These are phyloP conservation scores for Solanum pimpinellifolium DNA, from an alignment of 257 asterid genomes.

Conservation along the genomic window DNA sequence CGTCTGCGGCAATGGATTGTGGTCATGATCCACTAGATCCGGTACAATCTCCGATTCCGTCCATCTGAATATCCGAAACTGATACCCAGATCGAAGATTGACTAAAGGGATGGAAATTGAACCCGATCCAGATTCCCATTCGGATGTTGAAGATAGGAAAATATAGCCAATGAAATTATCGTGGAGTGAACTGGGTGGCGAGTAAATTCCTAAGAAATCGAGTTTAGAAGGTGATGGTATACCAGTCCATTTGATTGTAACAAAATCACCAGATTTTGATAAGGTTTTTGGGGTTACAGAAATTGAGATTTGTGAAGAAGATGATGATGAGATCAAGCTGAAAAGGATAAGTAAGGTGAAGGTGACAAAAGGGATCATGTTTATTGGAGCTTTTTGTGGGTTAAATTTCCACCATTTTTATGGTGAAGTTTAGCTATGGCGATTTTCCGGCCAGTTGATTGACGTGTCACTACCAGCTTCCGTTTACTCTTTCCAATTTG, in stretches of 20 bases:
- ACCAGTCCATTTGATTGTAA: constrained; percentile 69
- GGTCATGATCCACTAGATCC: constrained; percentile 58
- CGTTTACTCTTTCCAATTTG: neutral
- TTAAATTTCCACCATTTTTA: neutral
- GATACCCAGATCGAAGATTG: constrained; percentile 63
- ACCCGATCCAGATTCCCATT: constrained; percentile 79
- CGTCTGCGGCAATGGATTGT: constrained; percentile 79
- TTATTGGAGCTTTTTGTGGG: constrained; percentile 29
- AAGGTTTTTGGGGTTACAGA: constrained; percentile 36
- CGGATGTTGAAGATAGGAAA: constrained; percentile 57
- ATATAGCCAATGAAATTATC: constrained; percentile 59
- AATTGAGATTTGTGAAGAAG: constrained; percentile 30
- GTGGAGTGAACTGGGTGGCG: constrained; percentile 55
- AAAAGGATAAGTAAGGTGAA: neutral
- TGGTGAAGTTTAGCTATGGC: neutral
- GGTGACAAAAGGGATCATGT: neutral
- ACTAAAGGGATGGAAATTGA: constrained; percentile 53
- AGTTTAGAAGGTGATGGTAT: constrained; percentile 50
- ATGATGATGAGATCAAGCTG: constrained; percentile 6
- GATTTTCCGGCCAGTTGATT: neutral
- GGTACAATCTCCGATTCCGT: constrained; percentile 51
- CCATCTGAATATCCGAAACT: constrained; percentile 88
- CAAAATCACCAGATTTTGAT: constrained; percentile 50
- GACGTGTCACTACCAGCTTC: neutral
- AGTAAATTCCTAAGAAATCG: constrained; percentile 85